Evolutionary conservation across 2,329 filamentous ascomycete genomes (phyloP).

Genomic region (Colletotrichum musicola): DNA sequence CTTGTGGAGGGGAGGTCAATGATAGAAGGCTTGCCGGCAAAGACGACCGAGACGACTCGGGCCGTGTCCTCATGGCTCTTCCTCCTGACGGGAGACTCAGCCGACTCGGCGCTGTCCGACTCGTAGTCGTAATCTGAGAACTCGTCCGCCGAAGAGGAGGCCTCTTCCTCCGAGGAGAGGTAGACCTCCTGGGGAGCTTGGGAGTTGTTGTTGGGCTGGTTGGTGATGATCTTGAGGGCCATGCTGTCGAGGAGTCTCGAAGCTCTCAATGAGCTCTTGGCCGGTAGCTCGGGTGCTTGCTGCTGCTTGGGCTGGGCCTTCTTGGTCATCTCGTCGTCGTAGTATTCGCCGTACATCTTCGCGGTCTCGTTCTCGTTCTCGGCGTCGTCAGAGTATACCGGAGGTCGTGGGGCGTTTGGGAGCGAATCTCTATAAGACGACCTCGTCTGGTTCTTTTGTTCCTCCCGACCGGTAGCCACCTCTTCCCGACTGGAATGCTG

Average conservation of each 20-base stretch:
- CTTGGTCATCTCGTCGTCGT: conserved; percentile 40
- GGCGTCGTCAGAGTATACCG: conserved; percentile 34
- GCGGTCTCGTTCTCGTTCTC: conserved; percentile 40
- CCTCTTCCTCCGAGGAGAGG: conserved; percentile 75
- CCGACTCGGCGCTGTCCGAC: conserved; percentile 50
- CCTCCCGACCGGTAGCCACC: conserved; percentile 5
- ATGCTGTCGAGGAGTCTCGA: conserved; percentile 58
- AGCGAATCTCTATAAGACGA: conserved; percentile 40
- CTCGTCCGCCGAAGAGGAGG: conserved; percentile 71
- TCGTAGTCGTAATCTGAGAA: conserved; percentile 67
- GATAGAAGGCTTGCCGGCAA: conserved; percentile 70
- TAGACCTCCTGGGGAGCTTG: conserved; percentile 70
- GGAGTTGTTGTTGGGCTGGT: conserved; percentile 46
- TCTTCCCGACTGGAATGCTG: conserved; percentile 32
- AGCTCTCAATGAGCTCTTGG: conserved; percentile 62
- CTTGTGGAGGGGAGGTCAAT: conserved; percentile 59
- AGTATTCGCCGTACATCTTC: conserved; percentile 41
- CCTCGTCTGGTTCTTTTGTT: conserved; percentile 23
- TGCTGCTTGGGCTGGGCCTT: conserved; percentile 37
- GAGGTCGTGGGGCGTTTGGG: conserved; percentile 36
- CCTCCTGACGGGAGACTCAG: conserved; percentile 48
- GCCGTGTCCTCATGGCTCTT: conserved; percentile 68
- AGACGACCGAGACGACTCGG: conserved; percentile 70
- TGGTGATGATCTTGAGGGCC: conserved; percentile 48
- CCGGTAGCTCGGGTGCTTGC: conserved; percentile 60